Evolutionary conservation across 495 filamentous ascomycete genomes (phyloP), one percentile per base, ranked within the genome.

Genomic region (Choiromyces venosus): DNA sequence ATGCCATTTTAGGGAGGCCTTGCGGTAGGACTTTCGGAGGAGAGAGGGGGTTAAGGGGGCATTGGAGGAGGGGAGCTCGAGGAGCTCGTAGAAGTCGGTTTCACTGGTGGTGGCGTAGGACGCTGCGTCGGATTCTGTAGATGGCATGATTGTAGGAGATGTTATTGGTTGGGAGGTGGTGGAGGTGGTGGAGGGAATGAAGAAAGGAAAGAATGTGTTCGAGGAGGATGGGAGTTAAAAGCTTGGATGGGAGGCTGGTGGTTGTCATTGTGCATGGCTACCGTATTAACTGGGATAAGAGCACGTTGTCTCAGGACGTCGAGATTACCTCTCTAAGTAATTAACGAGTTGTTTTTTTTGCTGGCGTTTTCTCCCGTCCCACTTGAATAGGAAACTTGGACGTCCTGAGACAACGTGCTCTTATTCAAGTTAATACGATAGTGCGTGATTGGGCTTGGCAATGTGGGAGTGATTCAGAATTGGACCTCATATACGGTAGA

Each of bases 1-100:
- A 82, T 99, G 95, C 83, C 94, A 94, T 84, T 92, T 94, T 21
- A 97, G 85, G 0, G 95, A 92, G 7, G 93, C 90, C 80, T 91
- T 92, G 70, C 95, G 90, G 85, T 96, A 99, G 70, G 93, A 92
- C 75, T 91, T 90, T 73, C 93, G 91, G 73, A 99, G 88, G 70
- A 94, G 89, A 65, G 86, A 65, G 25, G 80, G 86, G 29, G 87
- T 85, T 14, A 61, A 61, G 25, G 52, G 52, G 66, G 97, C 81
- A n/a, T 87, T 87, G 65, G 87, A 69, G 21, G 56, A 86, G 29
- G 87, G 85, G 67, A 97, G 82, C 35, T 86, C 86, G 35, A 98
- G 89, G 71, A 97, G 89, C 65, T 87, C 89, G 83, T 99, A 99
- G 81, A 95, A 96, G 83, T 99, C 92, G 69, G 91, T 87, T 64